A percentile compares a stretch with the other conserved stretches of the same genome.
phyloP scores from a whole-genome alignment of 2,329 filamentous ascomycete genomes.

The Alternaria dauci region DNA sequence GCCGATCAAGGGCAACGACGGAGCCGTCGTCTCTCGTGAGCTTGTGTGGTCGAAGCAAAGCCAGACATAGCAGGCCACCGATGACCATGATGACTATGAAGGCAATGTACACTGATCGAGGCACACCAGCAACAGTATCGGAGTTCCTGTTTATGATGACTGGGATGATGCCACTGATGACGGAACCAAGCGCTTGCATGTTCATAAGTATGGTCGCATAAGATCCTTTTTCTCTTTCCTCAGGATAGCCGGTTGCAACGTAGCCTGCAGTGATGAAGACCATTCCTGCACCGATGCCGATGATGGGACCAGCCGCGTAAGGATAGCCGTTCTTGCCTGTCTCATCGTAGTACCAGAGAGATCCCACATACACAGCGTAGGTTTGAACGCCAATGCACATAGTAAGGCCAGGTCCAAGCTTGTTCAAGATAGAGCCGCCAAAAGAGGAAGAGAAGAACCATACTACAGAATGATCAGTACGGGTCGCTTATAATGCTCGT shows the following conservation, averaged over 20 bases:
- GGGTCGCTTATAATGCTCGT: too few relatives aligned
- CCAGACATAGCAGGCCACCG: slow-evolving; percentile 35
- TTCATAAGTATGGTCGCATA: slow-evolving; percentile 45
- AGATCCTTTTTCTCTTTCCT: slow-evolving; percentile 42
- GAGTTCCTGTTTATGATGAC: slow-evolving; percentile 43
- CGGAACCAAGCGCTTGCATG: slow-evolving; percentile 41
- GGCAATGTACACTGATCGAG: slow-evolving; percentile 41
- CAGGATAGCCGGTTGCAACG: slow-evolving; percentile 41
- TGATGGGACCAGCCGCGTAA: slow-evolving; percentile 40
- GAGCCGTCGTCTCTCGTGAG: slow-evolving; percentile 42
- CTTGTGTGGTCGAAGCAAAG: slow-evolving; percentile 39
- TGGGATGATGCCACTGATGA: slow-evolving; percentile 43
- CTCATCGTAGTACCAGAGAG: slow-evolving; percentile 46
- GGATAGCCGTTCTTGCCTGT: slow-evolving; percentile 43
- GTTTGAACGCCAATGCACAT: slow-evolving; percentile 45
- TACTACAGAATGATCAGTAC: slow-evolving; percentile 20
- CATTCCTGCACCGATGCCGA: slow-evolving; percentile 46
- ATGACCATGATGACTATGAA: slow-evolving; percentile 43
- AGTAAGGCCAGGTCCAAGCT: slow-evolving; percentile 41
- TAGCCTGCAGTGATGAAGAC: slow-evolving; percentile 46
- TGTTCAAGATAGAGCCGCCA: slow-evolving; percentile 43
- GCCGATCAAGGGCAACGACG: slow-evolving; percentile 37
- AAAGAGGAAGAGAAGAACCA: slow-evolving; percentile 47
- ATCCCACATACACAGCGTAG: slow-evolving; percentile 43
- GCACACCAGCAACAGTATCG: slow-evolving; percentile 40